Conservation (phyloP, 345 rosid genomes). For the Sapria himalayana region DNA sequence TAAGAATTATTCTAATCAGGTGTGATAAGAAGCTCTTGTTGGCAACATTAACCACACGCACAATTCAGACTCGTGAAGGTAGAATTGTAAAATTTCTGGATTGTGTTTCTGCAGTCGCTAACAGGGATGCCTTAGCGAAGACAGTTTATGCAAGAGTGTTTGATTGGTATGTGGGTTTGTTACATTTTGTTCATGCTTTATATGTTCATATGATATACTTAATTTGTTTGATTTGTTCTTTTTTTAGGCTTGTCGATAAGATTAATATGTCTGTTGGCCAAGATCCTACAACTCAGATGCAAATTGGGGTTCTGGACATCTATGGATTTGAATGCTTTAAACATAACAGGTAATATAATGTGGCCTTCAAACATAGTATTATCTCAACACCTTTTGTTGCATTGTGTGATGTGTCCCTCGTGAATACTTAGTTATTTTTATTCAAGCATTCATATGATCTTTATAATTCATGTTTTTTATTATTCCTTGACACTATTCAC, state of each 20-base stretch:
- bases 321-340: constrained; percentile 96
- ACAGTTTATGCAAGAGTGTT: constrained; percentile 81
- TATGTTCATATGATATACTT: no score
- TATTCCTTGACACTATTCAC: no score
- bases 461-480: no score
- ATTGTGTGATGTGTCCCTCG: no score
- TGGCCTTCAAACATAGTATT: no score
- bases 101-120: constrained; percentile 78
- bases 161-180: constrained; percentile 51
- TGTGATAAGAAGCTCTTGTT: constrained; percentile 62
- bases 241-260: constrained; percentile 76
- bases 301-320: constrained; percentile 90
- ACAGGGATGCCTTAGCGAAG: constrained; percentile 91
- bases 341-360: constrained; percentile 57
- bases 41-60: constrained; percentile 64
- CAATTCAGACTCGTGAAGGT: constrained; percentile 95
- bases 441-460: no score
- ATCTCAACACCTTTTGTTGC: no score
- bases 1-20: no score
- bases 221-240: constrained; percentile 7
- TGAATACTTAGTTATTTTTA: no score
- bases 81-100: constrained; percentile 74
- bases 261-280: constrained; percentile 87
- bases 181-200: neutral
- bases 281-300: constrained; percentile 44